Evolutionary conservation across 768 basidiomycete species (phyloP).

Genomic region (Lactarius hengduanensis): DNA sequence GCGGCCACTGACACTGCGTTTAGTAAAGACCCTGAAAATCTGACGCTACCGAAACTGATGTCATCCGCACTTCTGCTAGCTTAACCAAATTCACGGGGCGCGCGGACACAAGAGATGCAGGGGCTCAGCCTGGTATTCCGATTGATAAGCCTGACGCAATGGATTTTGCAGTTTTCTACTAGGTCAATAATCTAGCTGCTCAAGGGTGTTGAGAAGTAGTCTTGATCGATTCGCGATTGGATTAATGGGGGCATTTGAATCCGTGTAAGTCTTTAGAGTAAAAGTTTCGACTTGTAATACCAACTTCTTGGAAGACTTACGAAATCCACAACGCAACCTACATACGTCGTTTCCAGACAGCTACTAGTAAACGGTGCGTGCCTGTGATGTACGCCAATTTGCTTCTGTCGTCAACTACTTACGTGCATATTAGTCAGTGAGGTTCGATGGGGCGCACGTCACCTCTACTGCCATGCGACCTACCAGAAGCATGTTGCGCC

Average conservation of each 20-base stretch:
- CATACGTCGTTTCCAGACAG: not conserved
- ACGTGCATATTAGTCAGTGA: not conserved
- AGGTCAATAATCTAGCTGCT: not conserved
- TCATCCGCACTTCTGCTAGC: too few species aligned
- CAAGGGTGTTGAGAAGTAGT: not conserved
- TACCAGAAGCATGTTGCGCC: not conserved
- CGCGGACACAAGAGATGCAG: too few species aligned
- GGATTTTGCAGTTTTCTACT: not conserved
- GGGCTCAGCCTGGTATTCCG: too few species aligned
- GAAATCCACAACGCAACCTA: not conserved
- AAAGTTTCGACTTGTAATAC: not conserved
- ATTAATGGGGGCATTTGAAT: too few species aligned
- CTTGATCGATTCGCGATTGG: not conserved
- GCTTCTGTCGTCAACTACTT: not conserved
- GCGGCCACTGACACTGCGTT: too few species aligned
- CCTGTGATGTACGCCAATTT: not conserved
- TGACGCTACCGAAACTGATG: too few species aligned
- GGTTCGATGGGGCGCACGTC: not conserved
- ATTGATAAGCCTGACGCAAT: not conserved
- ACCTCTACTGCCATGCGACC: not conserved
- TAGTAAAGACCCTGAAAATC: too few species aligned
- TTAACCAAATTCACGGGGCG: not conserved
- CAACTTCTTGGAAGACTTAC: not conserved
- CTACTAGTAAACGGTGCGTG: not conserved
- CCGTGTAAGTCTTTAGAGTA: not conserved